phyloP scores from a whole-genome alignment of 164 flowering plant genomes.

The Vitis rupestris region DNA sequence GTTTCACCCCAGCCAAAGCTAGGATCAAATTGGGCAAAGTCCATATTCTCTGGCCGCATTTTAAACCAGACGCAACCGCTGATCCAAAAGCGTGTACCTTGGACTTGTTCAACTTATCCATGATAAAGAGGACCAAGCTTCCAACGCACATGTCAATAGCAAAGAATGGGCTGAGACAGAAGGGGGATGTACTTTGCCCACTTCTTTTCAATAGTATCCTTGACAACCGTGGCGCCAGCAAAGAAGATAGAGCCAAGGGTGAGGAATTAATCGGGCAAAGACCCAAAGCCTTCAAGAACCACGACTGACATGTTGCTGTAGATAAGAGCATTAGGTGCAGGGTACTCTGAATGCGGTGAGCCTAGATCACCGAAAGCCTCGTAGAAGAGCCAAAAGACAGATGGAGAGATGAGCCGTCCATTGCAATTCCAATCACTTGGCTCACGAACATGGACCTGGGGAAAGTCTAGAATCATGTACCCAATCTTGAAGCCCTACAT shows the following conservation, averaged over 20 bases:
- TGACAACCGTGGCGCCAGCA: too few species aligned
- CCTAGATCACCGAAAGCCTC: slow-evolving; percentile 38
- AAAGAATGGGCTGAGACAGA: slow-evolving; percentile 3
- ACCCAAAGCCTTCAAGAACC: slow-evolving; percentile 10
- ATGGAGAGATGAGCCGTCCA: slow-evolving; percentile 50
- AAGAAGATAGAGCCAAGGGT: too few species aligned
- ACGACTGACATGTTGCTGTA: slow-evolving; percentile 41
- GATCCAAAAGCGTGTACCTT: slow-evolving; percentile 7
- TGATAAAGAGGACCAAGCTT: slow-evolving; percentile 10
- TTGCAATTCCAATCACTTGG: slow-evolving; percentile 47
- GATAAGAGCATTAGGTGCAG: slow-evolving; percentile 42
- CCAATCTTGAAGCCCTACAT: slow-evolving; percentile 61
- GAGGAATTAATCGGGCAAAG: too few species aligned
- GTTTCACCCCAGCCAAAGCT: slow-evolving; percentile 8
- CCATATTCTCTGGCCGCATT: slow-evolving; percentile 14
- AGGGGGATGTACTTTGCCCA: slow-evolving; percentile 5
- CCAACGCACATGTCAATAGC: slow-evolving; percentile 13
- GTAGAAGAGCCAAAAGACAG: slow-evolving; percentile 52
- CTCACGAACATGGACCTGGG: slow-evolving; percentile 50
- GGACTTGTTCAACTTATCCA: slow-evolving; percentile 10
- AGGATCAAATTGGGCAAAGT: slow-evolving; percentile 14
- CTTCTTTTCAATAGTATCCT: neutral
- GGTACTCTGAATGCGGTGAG: slow-evolving; percentile 14
- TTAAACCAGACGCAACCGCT: slow-evolving; percentile 12
- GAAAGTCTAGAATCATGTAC: slow-evolving; percentile 52